Evolutionary conservation across 116 monocot species (phyloP), one percentile per base, ranked within the genome.

Genomic region (Trichopus zeylanicus): DNA sequence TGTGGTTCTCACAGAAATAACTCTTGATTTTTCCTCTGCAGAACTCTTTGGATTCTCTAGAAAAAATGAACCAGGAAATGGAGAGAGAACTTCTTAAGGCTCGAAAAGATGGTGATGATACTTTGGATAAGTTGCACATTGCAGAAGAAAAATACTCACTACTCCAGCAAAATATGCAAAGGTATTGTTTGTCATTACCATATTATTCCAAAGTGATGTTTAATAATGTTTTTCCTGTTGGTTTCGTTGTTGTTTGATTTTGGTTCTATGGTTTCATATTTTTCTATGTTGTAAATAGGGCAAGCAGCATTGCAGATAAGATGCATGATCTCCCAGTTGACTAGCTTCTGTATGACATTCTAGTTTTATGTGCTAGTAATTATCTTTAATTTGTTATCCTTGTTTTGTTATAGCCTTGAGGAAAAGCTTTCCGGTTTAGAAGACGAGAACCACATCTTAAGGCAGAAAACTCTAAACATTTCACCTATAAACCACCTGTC

Each of bases 391-490:
- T 37, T 12, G 18, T 18, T 1, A 2, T 11, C 4, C n/a, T 0
- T 2, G 3, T 26, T 34, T 18, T 74, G 25, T 61, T 13, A 49
- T 56, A 98, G 98, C 46, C 66, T 91, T 78, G 88, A 91, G 64
- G 82, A 85, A 46, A 91, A 91, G 62, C 70, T 87, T 15, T 82
- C 82, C 34, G 85, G 59, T 66, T 63, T 88, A 67, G 77, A 85
- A 64, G 78, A 82, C 68, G 98, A 98, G 66, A 98, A 98, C 53
- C 88, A 74, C 39, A 67, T 88, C 49, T 59, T 98, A 65, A 91
- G 92, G 71, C 85, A 88, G 70, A 98, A 82, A 65, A 39, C 80
- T 25, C 57, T 82, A 39, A 67, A 66, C 71, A 26, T 80, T 30
- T 75, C 85, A 51, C 92, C 98, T 23, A 31, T 70, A 28, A 67